Percentiles rank a stretch among this genome's conserved stretches.
phyloP scores from a whole-genome alignment of 164 flowering plant genomes.

The Annona squamosa region DNA sequence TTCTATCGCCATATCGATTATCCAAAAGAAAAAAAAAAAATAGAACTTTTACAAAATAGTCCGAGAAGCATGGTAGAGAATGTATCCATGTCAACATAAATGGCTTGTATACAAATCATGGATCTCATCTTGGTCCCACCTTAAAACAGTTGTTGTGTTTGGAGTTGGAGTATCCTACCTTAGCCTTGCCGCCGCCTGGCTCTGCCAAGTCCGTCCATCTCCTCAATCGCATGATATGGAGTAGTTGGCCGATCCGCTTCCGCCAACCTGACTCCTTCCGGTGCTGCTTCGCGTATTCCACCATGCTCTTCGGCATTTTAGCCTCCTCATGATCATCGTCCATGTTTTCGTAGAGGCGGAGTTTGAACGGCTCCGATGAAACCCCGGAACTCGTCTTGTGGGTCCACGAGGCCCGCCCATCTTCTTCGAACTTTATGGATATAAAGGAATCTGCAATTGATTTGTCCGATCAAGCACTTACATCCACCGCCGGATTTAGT shows the following conservation, averaged over 20 bases:
- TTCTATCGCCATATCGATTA: too few species aligned
- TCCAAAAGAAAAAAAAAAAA: too few species aligned
- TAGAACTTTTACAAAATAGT: too few species aligned
- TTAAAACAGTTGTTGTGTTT: constrained; percentile 9
- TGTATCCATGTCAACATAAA: too few species aligned
- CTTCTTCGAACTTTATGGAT: constrained; percentile 76
- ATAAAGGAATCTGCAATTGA: constrained; percentile 62
- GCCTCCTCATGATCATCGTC: constrained; percentile 11
- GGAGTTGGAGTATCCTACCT: constrained; percentile 21
- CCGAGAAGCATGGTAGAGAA: too few species aligned
- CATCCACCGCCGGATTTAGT: too few species aligned
- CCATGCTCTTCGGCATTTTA: constrained; percentile 35
- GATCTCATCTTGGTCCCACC: too few species aligned
- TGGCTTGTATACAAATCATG: too few species aligned
- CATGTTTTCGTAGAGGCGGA: constrained; percentile 18
- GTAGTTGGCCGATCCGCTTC: constrained; percentile 67
- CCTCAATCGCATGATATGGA: constrained; percentile 66
- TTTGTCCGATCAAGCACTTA: too few species aligned
- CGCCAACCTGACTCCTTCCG: constrained; percentile 59
- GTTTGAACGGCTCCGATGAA: constrained; percentile 24
- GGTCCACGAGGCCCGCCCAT: constrained; percentile 84
- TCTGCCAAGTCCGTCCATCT: constrained; percentile 43
- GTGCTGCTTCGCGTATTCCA: constrained; percentile 45
- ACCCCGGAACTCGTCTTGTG: constrained; percentile 36
- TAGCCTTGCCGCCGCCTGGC: constrained; percentile 54